Evolutionary conservation across 192 early-diverging fungal species (phyloP), one percentile per base, ranked within the genome.

Genomic region (Coemansia sp.): DNA sequence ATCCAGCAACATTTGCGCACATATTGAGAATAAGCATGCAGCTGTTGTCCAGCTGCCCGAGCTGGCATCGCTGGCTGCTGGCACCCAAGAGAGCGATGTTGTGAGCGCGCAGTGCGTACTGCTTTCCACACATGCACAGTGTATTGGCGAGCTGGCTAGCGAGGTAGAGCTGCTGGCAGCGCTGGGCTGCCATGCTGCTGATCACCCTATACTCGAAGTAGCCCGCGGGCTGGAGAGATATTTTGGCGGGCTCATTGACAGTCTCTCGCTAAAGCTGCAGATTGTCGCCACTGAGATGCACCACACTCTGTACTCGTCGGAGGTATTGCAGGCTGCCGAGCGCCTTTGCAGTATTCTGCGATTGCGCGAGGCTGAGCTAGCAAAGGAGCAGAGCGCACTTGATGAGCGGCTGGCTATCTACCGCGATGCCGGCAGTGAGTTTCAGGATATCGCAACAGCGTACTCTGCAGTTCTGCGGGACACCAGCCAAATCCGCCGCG

Each of bases 161-260:
- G 77, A 79, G 36, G 47, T 53, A 0, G 67, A 55, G 59, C 60
- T 74, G 17, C 59, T 79, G 10, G 37, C 46, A 17, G 55, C 51
- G 14, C 64, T 79, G 26, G 42, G 51, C 54, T 22, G 25, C 46
- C 77, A 74, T 40, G 34, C 38, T n/a, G 50, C 36, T 3, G 54
- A 36, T 12, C 68, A 73, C 21, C 71, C 77, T 14, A 56, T 79
- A 15, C 55, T 70, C 62, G 64, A 60, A 22, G 65, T 66, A 0
- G 77, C 71, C 2, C 54, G 52, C 12, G 77, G 67, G 22, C 68
- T 79, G 3, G 77, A 79, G 34, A 55, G 60, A 17, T 79, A 79
- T 65, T 79, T 79, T 79, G 77, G 71, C 56, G 71, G 77, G 14
- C 69, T 79, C 10, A 79, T 79, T 28, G 61, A 69, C 53, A 79